Conservation (phyloP, 2,329 filamentous ascomycete genomes). For the Calonectria honghensis region DNA sequence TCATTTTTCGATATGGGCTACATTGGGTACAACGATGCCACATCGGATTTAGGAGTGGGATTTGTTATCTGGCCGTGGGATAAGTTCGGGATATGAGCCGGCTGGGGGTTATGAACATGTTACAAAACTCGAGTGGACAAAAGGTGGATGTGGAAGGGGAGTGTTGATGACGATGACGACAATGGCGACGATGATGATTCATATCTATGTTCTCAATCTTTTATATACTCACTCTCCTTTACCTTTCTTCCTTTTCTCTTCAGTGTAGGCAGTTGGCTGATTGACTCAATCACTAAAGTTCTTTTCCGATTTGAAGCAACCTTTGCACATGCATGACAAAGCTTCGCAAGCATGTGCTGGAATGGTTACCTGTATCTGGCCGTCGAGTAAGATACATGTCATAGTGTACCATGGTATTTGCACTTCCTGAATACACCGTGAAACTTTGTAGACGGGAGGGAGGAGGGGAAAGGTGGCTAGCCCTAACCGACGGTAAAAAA, state of each 20-base stretch:
- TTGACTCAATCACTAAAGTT: background rate
- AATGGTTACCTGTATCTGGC: background rate
- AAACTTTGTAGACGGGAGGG: background rate
- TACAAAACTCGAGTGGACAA: background rate
- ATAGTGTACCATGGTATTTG: background rate
- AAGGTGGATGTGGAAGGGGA: background rate
- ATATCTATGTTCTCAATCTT: background rate
- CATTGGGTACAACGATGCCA: background rate
- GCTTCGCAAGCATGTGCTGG: background rate
- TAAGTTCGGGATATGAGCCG: background rate
- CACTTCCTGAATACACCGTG: background rate
- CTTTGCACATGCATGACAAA: background rate
- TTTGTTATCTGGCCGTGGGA: background rate
- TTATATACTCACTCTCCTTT: background rate
- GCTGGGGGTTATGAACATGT: background rate
- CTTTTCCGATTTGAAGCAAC: background rate
- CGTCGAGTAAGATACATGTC: background rate
- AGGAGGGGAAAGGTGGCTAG: background rate
- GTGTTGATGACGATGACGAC: background rate
- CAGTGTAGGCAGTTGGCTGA: background rate
- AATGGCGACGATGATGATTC: background rate
- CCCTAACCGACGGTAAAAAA: background rate
- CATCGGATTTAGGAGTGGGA: background rate
- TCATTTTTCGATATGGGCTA: background rate
- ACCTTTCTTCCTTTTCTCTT: background rate